Conservation (phyloP, 2,329 filamentous ascomycete species). For the Chaetomiaceae sp. region DNA sequence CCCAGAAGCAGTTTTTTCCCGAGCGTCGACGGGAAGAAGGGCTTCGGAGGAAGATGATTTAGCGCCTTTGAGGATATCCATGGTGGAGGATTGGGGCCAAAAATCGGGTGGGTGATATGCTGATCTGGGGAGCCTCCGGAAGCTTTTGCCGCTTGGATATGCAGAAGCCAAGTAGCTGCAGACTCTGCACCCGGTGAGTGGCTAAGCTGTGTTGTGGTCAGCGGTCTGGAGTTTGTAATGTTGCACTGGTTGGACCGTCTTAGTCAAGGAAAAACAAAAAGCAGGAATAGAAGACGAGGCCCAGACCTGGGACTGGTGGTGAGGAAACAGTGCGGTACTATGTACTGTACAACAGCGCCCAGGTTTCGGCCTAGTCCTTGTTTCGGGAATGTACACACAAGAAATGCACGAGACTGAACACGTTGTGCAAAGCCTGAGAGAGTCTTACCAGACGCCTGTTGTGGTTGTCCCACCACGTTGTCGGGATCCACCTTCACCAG, state of each 20-base stretch:
- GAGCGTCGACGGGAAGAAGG: conserved; percentile 13
- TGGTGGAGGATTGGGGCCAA: conserved; percentile 1
- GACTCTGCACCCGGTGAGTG: neutral
- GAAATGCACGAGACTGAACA: neutral
- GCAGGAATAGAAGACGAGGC: neutral
- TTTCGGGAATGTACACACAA: neutral
- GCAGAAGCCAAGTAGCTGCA: neutral
- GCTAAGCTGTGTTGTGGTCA: conserved; percentile 6
- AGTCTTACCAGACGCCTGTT: neutral
- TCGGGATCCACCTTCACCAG: neutral
- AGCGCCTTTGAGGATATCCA: conserved; percentile 12
- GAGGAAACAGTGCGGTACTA: neutral
- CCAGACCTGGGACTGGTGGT: neutral
- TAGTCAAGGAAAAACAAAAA: neutral
- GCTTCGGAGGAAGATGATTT: conserved; percentile 11
- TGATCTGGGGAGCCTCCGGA: neutral
- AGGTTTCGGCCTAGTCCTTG: neutral
- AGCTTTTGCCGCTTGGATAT: neutral
- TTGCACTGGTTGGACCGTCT: neutral
- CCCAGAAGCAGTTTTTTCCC: conserved; percentile 11
- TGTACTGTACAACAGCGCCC: neutral
- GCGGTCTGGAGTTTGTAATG: neutral
- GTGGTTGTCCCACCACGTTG: neutral
- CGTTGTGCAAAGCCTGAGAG: no score
- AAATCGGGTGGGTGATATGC: neutral